Evolutionary conservation across 495 filamentous ascomycete species (phyloP).

Genomic region (Podospora comata): DNA sequence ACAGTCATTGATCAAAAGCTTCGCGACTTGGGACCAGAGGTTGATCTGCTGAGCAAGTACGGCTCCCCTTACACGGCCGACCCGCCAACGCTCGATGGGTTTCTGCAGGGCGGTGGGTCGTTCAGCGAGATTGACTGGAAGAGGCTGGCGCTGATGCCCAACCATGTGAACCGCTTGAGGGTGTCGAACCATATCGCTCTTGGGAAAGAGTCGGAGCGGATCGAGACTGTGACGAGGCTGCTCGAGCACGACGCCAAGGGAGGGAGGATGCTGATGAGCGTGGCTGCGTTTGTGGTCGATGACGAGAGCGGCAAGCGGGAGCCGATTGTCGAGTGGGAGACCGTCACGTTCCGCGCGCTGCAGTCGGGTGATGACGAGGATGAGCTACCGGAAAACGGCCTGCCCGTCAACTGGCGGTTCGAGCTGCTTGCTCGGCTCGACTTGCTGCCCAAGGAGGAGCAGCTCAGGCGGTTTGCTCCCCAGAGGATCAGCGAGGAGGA

Average conservation of each 20-base stretch:
- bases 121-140: conserved; percentile 1
- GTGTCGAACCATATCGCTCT: background rate
- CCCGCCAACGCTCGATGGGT: background rate
- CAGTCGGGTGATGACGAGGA: background rate
- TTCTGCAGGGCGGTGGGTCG: background rate
- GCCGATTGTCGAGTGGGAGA: conserved; percentile 1
- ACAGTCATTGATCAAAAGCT: conserved; percentile 1
- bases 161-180: background rate
- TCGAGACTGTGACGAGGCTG: background rate
- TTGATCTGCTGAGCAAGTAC: background rate
- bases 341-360: conserved; percentile 2
- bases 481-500: background rate
- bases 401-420: background rate
- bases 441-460: conserved; percentile 1
- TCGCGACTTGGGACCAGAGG: background rate
- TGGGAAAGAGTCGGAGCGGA: background rate
- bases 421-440: background rate
- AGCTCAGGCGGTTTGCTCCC: background rate
- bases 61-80: background rate
- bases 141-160: background rate
- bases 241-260: conserved; percentile 3
- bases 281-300: background rate
- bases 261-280: conserved; percentile 2
- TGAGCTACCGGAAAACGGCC: background rate
- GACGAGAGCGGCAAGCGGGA: background rate